These are phyloP conservation scores for Ephemerocybe angulata DNA, from an alignment of 768 basidiomycete species.

Conservation along the genomic window DNA sequence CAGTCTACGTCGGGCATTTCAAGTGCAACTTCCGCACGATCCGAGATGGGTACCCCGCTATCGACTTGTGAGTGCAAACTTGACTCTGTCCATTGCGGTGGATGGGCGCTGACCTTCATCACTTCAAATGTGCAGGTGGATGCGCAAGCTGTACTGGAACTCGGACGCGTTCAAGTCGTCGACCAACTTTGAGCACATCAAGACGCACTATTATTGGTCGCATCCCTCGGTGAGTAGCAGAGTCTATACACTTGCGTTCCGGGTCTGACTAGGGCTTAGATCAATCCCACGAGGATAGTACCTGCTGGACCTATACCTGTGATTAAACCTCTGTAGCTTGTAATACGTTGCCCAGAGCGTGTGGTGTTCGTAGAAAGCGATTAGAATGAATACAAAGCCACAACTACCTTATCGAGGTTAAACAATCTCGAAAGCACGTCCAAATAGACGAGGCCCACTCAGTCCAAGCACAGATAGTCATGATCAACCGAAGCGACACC, in stretches of 20 bases:
- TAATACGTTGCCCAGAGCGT: no score
- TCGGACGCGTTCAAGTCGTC: constrained; percentile 80
- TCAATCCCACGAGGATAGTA: constrained; percentile 77
- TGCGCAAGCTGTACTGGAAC: constrained; percentile 90
- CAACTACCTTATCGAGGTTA: no score
- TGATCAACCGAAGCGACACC: no score
- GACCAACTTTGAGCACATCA: constrained; percentile 91
- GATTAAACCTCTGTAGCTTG: constrained; percentile 58
- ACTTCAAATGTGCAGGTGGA: constrained; percentile 57
- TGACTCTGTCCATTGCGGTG: background rate
- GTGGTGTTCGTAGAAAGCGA: no score
- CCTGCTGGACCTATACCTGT: constrained; percentile 69
- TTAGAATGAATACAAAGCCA: no score
- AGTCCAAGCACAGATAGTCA: no score
- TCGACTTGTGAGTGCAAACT: constrained; percentile 65
- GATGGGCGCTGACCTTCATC: background rate
- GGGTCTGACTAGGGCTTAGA: constrained; percentile 34
- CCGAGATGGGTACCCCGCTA: constrained; percentile 81
- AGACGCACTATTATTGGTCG: constrained; percentile 71
- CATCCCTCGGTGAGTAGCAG: no score
- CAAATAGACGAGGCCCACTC: no score
- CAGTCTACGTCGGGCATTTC: constrained; percentile 89
- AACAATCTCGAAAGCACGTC: no score
- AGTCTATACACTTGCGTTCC: constrained; percentile 21
- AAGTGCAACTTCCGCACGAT: constrained; percentile 89